Evolutionary conservation across 2,329 filamentous ascomycete genomes (phyloP).

Genomic region (Pestalotiopsis fici): DNA sequence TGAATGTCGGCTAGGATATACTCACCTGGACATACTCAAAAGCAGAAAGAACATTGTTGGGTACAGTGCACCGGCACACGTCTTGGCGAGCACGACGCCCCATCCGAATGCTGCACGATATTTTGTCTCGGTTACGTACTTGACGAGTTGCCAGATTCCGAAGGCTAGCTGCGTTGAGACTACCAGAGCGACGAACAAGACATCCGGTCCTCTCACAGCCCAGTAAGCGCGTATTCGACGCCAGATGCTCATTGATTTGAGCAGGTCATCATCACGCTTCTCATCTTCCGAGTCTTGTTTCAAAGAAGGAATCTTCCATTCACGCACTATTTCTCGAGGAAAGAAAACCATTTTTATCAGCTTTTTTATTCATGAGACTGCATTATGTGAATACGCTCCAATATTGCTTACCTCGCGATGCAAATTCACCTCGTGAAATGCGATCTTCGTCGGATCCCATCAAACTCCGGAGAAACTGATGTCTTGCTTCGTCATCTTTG

Average conservation of each 20-base stretch:
- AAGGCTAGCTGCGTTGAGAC: slow-evolving; percentile 48
- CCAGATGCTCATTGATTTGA: slow-evolving; percentile 44
- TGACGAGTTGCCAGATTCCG: slow-evolving; percentile 56
- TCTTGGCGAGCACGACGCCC: slow-evolving; percentile 58
- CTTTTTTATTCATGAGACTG: neutral
- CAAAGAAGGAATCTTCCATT: slow-evolving; percentile 49
- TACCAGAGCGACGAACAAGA: slow-evolving; percentile 50
- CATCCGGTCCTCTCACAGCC: slow-evolving; percentile 55
- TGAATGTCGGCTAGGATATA: neutral
- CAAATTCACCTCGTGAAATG: slow-evolving; percentile 49
- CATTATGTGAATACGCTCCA: neutral
- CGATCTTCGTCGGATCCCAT: slow-evolving; percentile 42
- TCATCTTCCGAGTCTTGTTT: slow-evolving; percentile 48
- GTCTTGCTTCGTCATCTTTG: slow-evolving; percentile 40
- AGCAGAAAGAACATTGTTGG: slow-evolving; percentile 61
- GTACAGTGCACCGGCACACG: slow-evolving; percentile 54
- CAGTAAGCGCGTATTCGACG: slow-evolving; percentile 52
- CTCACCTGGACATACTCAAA: slow-evolving; percentile 50
- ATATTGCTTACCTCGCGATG: slow-evolving; percentile 22
- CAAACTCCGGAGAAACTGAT: slow-evolving; percentile 52
- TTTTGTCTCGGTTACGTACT: slow-evolving; percentile 44
- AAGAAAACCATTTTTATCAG: neutral
- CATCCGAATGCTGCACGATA: slow-evolving; percentile 55
- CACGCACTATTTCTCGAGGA: slow-evolving; percentile 30
- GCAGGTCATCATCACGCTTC: slow-evolving; percentile 46